Base-by-base conservation (phyloP, 768 basidiomycete species). In the Cystofilobasidium bisporidii region DNA sequence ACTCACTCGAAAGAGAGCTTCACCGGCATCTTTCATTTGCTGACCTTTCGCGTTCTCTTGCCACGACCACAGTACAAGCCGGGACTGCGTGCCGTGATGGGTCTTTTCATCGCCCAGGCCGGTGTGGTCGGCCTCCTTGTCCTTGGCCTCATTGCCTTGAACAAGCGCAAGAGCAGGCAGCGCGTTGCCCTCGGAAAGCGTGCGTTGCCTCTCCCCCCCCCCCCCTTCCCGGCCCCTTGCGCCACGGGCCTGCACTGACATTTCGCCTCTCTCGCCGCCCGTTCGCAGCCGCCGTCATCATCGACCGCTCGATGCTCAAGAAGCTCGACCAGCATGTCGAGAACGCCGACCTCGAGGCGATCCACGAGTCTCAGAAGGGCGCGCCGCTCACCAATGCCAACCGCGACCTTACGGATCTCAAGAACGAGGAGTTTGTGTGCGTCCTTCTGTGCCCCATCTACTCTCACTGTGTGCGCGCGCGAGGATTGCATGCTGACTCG, bases 41-140 rank as follows among this genome's bases (percentile, higher is more conserved):
- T n/a, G n/a, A n/a, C n/a, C n/a, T n/a, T n/a, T n/a, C n/a, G n/a
- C n/a, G n/a, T n/a, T n/a, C n/a, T n/a, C n/a, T n/a, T n/a, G n/a
- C n/a, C n/a, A n/a, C n/a, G n/a, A n/a, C n/a, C n/a, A 75, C 75
- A 70, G 63, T 81, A 81, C 72, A 76, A 73, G 60, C 76, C 75
- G 20, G 81, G 81, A 10, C 75, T 81, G 8, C 73, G 76, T 36
- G 75, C 78, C 24, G 75, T 79, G 67, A 71, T 81, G 38, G 75
- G 77, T 20, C 80, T 79, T 62, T 81, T 80, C 79, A 74, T 79
- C 28, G 72, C 76, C 2, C 73, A 80, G 0, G 71, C 79, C 10
- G 71, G 76, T 10, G 48, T 80, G 5, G 77, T 78, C 28, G 70
- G 79, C 17, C 40, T 79, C 33, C 80, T 79, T 1, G 78, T 78